These are phyloP conservation scores for Ophiostoma sp. DNA, from an alignment of 2,329 filamentous ascomycete species.

Conservation along the genomic window DNA sequence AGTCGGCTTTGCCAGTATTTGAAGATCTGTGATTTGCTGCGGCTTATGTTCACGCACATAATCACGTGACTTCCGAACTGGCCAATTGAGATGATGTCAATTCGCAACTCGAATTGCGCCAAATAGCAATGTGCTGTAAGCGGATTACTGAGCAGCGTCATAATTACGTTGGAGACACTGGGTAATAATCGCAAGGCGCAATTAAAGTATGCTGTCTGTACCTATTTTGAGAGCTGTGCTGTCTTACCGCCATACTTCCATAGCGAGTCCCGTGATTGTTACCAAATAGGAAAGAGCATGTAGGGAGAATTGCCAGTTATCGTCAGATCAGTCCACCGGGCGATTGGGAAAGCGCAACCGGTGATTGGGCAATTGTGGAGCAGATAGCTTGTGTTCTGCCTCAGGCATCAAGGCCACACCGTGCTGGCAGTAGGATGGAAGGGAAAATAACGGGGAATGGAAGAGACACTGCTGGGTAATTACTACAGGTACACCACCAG, in stretches of 20 bases:
- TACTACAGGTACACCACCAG: neutral
- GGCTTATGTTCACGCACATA: neutral
- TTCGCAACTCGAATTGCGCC: neutral
- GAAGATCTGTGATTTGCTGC: neutral
- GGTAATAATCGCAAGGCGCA: too few relatives aligned
- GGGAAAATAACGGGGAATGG: constrained; percentile 17
- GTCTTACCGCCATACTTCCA: neutral
- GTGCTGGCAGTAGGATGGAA: constrained; percentile 11
- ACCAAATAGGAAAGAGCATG: neutral
- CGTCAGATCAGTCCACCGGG: constrained; percentile 13
- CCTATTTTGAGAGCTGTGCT: neutral
- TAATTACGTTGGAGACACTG: neutral
- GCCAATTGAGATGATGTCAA: neutral
- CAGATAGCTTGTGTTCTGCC: constrained; percentile 16
- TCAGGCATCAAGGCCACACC: constrained; percentile 20
- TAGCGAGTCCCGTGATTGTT: neutral
- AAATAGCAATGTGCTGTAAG: neutral
- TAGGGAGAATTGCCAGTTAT: neutral
- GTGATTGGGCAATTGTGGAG: constrained; percentile 23
- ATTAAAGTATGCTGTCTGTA: too few relatives aligned
- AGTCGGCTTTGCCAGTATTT: too few relatives aligned
- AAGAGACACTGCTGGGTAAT: neutral
- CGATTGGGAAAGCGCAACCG: constrained; percentile 23
- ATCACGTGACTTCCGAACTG: neutral
- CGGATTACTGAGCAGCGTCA: neutral